These are phyloP conservation scores for Atalantia buxifolia DNA, from an alignment of 345 rosid species.

Conservation along the genomic window DNA sequence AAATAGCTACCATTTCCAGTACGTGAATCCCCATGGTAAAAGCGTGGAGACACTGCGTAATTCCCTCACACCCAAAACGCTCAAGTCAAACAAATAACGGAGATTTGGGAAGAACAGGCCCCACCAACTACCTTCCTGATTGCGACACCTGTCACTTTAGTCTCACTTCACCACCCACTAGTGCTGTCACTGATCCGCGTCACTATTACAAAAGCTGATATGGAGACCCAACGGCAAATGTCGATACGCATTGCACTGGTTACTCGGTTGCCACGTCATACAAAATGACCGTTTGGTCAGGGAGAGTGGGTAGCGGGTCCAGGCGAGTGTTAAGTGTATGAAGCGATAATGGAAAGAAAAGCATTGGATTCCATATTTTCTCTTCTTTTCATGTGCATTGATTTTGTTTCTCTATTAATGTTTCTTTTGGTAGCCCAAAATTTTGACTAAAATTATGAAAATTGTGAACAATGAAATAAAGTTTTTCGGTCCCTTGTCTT, in stretches of 20 bases:
- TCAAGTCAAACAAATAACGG: neutral
- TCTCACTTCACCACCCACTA: neutral
- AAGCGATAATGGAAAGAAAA: conserved; percentile 2
- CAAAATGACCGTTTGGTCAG: neutral
- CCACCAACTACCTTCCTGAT: neutral
- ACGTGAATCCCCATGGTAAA: neutral
- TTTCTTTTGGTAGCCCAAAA: neutral
- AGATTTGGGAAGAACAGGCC: neutral
- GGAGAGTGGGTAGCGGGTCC: neutral
- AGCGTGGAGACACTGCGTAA: neutral
- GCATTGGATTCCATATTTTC: conserved; percentile 10
- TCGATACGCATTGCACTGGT: neutral
- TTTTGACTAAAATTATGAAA: neutral
- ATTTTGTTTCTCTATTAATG: neutral
- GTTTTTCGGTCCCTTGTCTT: neutral
- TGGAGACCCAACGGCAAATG: neutral
- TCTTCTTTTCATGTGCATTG: conserved; percentile 5
- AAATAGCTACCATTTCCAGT: neutral
- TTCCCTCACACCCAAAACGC: neutral
- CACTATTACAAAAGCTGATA: neutral
- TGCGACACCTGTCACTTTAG: neutral
- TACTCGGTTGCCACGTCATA: neutral
- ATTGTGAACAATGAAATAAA: neutral
- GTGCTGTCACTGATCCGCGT: neutral
- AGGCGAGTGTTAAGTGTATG: too few relatives aligned